Conservation (phyloP, 1,284 basidiomycete genomes). For the Moniliophthora roreri region DNA sequence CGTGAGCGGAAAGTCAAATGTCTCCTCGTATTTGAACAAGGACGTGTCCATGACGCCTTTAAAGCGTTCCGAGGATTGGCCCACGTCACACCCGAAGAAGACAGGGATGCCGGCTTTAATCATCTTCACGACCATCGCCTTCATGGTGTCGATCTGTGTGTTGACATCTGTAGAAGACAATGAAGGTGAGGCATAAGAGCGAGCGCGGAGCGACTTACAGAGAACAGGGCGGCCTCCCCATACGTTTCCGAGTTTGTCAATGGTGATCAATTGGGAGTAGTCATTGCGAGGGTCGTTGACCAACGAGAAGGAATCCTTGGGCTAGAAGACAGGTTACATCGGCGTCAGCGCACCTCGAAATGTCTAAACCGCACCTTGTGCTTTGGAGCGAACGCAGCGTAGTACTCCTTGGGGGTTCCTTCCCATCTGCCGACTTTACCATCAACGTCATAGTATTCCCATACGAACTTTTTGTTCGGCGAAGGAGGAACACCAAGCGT, state of each 20-base stretch:
- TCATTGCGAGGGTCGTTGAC: slow-evolving; percentile 94
- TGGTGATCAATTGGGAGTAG: slow-evolving; percentile 85
- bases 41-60: slow-evolving; percentile 86
- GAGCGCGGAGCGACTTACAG: slow-evolving; percentile 49
- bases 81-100: slow-evolving; percentile 94
- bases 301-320: slow-evolving; percentile 81
- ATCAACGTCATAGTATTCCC: slow-evolving; percentile 86
- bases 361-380: slow-evolving; percentile 47
- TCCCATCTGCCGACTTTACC: slow-evolving; percentile 77
- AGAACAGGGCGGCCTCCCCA: slow-evolving; percentile 83
- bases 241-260: slow-evolving; percentile 90
- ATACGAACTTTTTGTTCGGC: slow-evolving; percentile 73
- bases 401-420: slow-evolving; percentile 82
- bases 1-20: slow-evolving; percentile 59
- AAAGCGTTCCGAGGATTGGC: slow-evolving; percentile 70
- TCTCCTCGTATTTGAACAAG: slow-evolving; percentile 78
- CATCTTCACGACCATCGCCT: slow-evolving; percentile 77
- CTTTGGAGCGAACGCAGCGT: slow-evolving; percentile 58
- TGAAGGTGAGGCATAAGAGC: slow-evolving; percentile 1
- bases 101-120: slow-evolving; percentile 91
- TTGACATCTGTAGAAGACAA: slow-evolving; percentile 74
- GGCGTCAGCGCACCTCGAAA: neutral
- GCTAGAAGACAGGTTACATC: slow-evolving; percentile 30
- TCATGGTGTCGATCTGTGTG: slow-evolving; percentile 79
- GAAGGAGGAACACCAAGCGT: slow-evolving; percentile 83